Percentiles rank a stretch among this genome's conserved stretches.
Evolutionary conservation across 208 protist species (phyloP).

Genomic region (Trypanosoma congolense): DNA sequence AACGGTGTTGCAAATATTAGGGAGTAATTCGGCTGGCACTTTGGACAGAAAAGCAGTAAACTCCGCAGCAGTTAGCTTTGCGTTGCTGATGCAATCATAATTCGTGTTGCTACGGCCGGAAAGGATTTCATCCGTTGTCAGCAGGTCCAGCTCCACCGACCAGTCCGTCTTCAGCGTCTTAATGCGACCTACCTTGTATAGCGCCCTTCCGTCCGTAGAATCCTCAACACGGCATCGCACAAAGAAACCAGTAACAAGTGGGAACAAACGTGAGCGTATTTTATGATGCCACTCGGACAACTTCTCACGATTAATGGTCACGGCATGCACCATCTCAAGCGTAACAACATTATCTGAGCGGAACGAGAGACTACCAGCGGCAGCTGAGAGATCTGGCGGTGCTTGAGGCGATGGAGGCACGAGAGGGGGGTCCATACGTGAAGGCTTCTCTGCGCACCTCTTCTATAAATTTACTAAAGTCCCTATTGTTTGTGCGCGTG

Average conservation of each 20-base stretch:
- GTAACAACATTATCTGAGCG: conserved; percentile 54
- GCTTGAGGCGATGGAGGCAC: conserved; percentile 75
- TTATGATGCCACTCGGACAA: conserved; percentile 90
- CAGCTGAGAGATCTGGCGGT: conserved; percentile 32
- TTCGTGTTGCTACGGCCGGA: conserved; percentile 82
- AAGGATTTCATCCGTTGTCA: conserved; percentile 78
- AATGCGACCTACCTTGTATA: conserved; percentile 90
- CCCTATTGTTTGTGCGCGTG: too few species aligned
- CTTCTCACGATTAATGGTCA: conserved; percentile 89
- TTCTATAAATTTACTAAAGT: too few species aligned
- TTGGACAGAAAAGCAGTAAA: conserved; percentile 72
- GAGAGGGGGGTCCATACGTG: conserved; percentile 56
- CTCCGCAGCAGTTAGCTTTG: conserved; percentile 65
- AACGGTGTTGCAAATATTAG: conserved; percentile 50
- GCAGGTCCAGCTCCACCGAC: conserved; percentile 85
- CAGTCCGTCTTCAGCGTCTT: conserved; percentile 86
- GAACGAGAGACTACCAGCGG: conserved; percentile 34
- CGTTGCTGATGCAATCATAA: conserved; percentile 91
- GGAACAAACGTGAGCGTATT: conserved; percentile 76
- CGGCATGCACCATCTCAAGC: conserved; percentile 65
- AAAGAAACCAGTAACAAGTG: conserved; percentile 83
- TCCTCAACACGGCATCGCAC: conserved; percentile 90
- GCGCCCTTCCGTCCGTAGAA: conserved; percentile 70
- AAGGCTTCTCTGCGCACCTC: conserved; percentile 1
- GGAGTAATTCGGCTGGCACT: conserved; percentile 50